phyloP scores from a whole-genome alignment of 108 stramenopile genomes.

The Cyclostephanos invisitatus region DNA sequence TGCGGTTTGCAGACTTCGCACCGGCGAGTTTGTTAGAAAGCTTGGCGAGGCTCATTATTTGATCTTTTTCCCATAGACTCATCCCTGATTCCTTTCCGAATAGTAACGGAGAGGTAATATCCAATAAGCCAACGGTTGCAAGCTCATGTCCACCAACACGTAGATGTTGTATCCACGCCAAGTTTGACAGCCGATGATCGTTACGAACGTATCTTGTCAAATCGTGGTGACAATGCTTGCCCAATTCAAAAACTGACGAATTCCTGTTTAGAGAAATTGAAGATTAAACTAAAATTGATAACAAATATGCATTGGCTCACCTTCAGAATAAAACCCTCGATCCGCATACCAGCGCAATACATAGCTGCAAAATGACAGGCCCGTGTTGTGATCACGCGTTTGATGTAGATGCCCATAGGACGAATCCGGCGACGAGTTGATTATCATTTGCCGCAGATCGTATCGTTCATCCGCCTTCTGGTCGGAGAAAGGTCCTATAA shows the following conservation, averaged over 20 bases:
- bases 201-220: conserved; percentile 23
- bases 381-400: conserved; percentile 26
- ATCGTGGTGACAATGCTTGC: conserved; percentile 36
- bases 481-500: conserved; percentile 21
- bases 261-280: background rate
- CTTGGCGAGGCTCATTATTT: conserved; percentile 37
- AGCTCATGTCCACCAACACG: conserved; percentile 15
- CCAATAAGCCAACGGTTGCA: conserved; percentile 23
- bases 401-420: conserved; percentile 21
- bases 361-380: conserved; percentile 29
- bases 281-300: background rate
- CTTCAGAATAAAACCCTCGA: conserved; percentile 19
- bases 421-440: conserved; percentile 6
- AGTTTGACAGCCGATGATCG: conserved; percentile 23
- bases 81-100: conserved; percentile 1
- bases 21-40: conserved; percentile 26
- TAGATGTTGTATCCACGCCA: conserved; percentile 39
- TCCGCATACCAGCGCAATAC: conserved; percentile 45
- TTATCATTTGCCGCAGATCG: conserved; percentile 32
- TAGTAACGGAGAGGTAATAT: conserved; percentile 9
- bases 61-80: conserved; percentile 44
- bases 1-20: conserved; percentile 4
- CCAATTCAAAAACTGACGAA: conserved; percentile 34
- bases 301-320: background rate
- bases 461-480: conserved; percentile 25